phyloP scores from a whole-genome alignment of 2,329 filamentous ascomycete genomes.

The Daldinia sp. region DNA sequence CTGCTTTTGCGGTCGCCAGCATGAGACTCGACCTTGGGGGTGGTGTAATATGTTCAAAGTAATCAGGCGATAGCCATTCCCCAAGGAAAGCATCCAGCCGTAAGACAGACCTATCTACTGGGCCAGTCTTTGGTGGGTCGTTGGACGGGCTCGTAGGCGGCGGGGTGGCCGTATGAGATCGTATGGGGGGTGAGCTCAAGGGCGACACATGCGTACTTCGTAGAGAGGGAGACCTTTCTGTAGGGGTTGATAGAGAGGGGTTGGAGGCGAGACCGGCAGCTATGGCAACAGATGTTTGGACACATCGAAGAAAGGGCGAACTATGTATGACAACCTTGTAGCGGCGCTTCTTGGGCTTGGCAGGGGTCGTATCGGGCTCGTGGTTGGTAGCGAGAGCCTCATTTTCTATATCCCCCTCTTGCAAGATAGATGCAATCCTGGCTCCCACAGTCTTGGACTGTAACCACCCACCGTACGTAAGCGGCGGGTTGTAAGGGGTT shows the following conservation, averaged over 20 bases:
- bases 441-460: conserved; percentile 84
- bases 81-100: conserved; percentile 92
- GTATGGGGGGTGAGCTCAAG: conserved; percentile 31
- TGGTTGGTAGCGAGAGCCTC: conserved; percentile 36
- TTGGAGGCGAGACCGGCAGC: conserved; percentile 82
- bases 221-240: conserved; percentile 41
- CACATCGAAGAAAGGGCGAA: conserved; percentile 92
- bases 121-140: conserved; percentile 20
- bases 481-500: conserved; percentile 92
- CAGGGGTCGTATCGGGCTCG: conserved; percentile 26
- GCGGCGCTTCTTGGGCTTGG: conserved; percentile 61
- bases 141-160: conserved; percentile 39
- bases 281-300: conserved; percentile 91
- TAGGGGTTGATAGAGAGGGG: conserved; percentile 48
- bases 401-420: conserved; percentile 58
- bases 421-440: conserved; percentile 79
- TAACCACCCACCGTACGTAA: conserved; percentile 93
- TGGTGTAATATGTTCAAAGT: conserved; percentile 90
- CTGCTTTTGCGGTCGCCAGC: conserved; percentile 87
- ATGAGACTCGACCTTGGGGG: conserved; percentile 87
- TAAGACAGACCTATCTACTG: conserved; percentile 67
- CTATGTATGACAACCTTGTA: conserved; percentile 88
- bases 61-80: conserved; percentile 93
- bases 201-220: conserved; percentile 37
- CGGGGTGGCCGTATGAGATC: conserved; percentile 30